Evolutionary conservation across 768 basidiomycete genomes (phyloP), one percentile per base, ranked within the genome.

Genomic region (Lactarius trivialis): DNA sequence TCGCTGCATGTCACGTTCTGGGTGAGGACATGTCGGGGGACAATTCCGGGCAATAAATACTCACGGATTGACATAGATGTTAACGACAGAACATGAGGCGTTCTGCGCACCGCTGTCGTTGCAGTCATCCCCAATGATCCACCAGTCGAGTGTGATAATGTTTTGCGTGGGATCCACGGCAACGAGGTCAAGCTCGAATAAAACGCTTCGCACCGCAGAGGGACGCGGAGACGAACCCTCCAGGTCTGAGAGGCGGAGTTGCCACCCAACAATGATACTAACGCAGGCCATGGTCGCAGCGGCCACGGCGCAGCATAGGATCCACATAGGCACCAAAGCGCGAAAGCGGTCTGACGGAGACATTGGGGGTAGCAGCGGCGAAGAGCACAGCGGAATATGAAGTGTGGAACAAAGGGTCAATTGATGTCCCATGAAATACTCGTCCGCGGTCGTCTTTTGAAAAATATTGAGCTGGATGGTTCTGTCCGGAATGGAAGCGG

Each of bases 1-100:
- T 56, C 49, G 9, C 60, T 56, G 34, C 6, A 45, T n/a, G 37
- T 17, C 12, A 37, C 33, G 39, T 21, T 32, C 60, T 11, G 7
- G 7, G 21, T 61, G 55, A 56, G 55, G 17, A 52, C 4, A 51
- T 14, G n/a, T 7, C n/a, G 19, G 7, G 15, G 1, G n/a, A 39
- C 19, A n/a, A 19, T 19, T 11, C n/a, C 30, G 30, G 9, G 32
- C n/a, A n/a, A n/a, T 19, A 14, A 24, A 6, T 56, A 51, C 55
- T n/a, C 17, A 61, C 55, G 55, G 60, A 34, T 61, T 61, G 30
- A 56, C 55, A 21, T 39, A 61, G n/a, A 61, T 61, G 32, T 61
- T 33, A 30, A 61, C 60, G 7, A 50, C 45, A 7, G 60, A 48
- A 15, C 60, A 56, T 39, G n/a, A 36, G 36, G 36, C 36, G 36